Evolutionary conservation across 1,139 yeast genomes (phyloP), one percentile per base, ranked within the genome.

Genomic region (Debaryomyces psychrophilus): DNA sequence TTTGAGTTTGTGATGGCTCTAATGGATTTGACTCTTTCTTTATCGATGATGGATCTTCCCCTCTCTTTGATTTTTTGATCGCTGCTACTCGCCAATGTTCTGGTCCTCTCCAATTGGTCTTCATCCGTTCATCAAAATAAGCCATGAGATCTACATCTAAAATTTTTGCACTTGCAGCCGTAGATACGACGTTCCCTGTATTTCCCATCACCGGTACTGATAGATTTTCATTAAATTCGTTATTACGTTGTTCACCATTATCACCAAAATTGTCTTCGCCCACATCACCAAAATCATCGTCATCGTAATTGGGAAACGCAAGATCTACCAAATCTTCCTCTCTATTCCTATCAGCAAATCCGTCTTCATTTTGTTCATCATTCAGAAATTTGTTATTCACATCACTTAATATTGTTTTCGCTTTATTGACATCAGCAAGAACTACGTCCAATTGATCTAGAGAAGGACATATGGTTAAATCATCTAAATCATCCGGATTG

Each of bases 21-120:
- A 46, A 33, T 26, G 42, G 34, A 26, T 50, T 48, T 23, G 46
- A 34, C 11, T 50, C 42, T 4, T 54, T 49, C n/a, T 47, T 52
- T 2, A 46, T 51, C 6, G 44, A 47, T 6, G 44, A 47, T 3
- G 51, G 42, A n/a, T 52, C 58, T n/a, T 45, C 59, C 9, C 58
- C 46, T 25, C 54, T 55, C 38, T 56, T 61, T 5, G 64, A 50
- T 41, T 56, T 61, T 50, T 60, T 85, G 47, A 87, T 71, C 23
- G 82, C 81, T 37, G 79, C 71, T 8, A 92, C 88, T 65, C 87
- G 87, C 98, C 98, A 93, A 65, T 90, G 95, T 52, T 89, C 95
- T 5, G 97, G 93, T 7, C 97, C 97, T 37, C 95, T 79, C 96
- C 96, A 90, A 61, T 82, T 85, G 39, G 79, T 76, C 51, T 76